phyloP scores from a whole-genome alignment of 2,329 filamentous ascomycete genomes.

The Cryphonectria naterciae region DNA sequence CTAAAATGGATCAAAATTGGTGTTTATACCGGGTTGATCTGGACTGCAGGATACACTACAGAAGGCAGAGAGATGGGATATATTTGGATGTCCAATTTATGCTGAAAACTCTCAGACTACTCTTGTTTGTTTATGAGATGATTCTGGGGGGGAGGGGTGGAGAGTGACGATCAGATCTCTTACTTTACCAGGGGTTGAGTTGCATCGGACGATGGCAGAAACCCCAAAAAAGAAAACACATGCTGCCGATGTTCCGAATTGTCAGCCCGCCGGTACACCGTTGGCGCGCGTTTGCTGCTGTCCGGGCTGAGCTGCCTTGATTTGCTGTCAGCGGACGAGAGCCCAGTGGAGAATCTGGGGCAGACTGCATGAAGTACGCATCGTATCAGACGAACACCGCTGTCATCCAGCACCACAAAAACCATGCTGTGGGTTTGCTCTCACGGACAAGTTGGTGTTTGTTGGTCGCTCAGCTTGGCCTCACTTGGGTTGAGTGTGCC shows the following conservation, averaged over 20 bases:
- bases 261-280: conserved; percentile 1
- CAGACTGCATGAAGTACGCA: not conserved
- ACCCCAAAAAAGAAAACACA: not conserved
- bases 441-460: not conserved
- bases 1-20: not conserved
- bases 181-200: not conserved
- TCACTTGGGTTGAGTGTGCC: not conserved
- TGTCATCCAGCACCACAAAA: not conserved
- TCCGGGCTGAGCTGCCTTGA: conserved; percentile 12
- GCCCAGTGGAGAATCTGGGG: not conserved
- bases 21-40: not conserved
- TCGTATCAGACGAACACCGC: not conserved
- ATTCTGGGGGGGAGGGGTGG: not conserved
- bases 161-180: not conserved
- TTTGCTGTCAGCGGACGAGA: conserved; percentile 9
- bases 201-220: not conserved
- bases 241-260: conserved; percentile 19
- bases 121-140: not conserved
- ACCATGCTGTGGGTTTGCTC: not conserved
- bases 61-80: not conserved
- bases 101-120: not conserved
- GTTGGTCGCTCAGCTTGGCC: not conserved
- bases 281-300: conserved; percentile 10
- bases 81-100: not conserved
- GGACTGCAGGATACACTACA: conserved; percentile 3